phyloP scores from a whole-genome alignment of 257 asterid genomes.

The Solanum chmielewskii region DNA sequence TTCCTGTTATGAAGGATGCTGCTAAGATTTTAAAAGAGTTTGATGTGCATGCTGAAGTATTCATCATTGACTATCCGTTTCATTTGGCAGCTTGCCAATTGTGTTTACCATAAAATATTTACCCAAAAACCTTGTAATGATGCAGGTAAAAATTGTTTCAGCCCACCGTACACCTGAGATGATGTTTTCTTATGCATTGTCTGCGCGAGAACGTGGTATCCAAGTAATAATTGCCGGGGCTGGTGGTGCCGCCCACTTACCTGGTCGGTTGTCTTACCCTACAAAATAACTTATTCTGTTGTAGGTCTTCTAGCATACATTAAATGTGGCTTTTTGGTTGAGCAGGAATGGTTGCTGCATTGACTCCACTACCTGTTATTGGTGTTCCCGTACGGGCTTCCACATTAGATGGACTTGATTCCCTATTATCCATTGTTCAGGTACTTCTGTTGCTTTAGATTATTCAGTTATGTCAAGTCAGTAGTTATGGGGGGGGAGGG shows the following conservation, averaged over 20 bases:
- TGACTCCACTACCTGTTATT: slow-evolving; percentile 92
- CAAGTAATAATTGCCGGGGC: slow-evolving; percentile 98
- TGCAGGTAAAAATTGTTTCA: slow-evolving; percentile 87
- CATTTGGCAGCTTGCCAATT: background rate
- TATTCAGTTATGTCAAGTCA: background rate
- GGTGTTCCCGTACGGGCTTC: slow-evolving; percentile 98
- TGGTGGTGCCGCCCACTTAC: slow-evolving; percentile 99
- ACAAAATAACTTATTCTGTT: background rate
- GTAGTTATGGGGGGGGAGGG: background rate
- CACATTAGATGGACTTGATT: slow-evolving; percentile 84
- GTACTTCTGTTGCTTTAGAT: slow-evolving; percentile 16
- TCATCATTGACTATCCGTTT: background rate
- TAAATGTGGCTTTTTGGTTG: background rate
- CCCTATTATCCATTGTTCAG: slow-evolving; percentile 96
- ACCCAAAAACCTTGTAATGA: background rate
- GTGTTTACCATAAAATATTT: background rate
- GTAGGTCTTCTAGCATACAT: background rate
- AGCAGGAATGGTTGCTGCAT: slow-evolving; percentile 96
- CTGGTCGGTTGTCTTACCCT: slow-evolving; percentile 34
- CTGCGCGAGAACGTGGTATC: slow-evolving; percentile 87
- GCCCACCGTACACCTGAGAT: slow-evolving; percentile 93
- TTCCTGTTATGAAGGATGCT: slow-evolving; percentile 97
- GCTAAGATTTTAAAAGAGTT: slow-evolving; percentile 74
- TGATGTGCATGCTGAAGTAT: slow-evolving; percentile 79
- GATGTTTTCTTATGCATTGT: slow-evolving; percentile 71